Conservation (phyloP, 768 basidiomycete species). For the Leccinum arenicola region DNA sequence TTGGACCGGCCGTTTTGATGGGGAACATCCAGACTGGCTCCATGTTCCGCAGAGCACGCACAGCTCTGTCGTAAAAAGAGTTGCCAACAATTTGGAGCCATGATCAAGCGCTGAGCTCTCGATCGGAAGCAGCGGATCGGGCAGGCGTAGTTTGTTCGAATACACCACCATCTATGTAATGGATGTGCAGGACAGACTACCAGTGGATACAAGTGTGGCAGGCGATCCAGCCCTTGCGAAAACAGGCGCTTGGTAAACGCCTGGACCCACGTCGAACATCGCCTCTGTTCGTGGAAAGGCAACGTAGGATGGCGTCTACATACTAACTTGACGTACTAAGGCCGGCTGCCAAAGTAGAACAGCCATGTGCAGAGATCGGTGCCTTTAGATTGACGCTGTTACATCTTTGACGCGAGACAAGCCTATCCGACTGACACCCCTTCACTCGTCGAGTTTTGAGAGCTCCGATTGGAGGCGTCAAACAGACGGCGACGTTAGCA, state of each 20-base stretch:
- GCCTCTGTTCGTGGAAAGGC: background rate
- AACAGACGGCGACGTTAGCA: too few species aligned
- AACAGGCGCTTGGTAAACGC: background rate
- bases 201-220: background rate
- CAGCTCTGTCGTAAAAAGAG: background rate
- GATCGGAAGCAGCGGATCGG: too few species aligned
- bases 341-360: background rate
- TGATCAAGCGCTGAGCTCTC: too few species aligned
- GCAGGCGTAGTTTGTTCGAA: background rate
- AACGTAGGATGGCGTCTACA: background rate
- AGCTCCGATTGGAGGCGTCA: too few species aligned
- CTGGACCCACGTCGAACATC: background rate
- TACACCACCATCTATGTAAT: background rate
- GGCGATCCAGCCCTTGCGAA: background rate
- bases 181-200: background rate
- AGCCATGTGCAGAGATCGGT: background rate
- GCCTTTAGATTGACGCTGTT: background rate
- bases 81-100: too few species aligned
- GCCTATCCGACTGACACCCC: background rate
- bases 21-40: background rate
- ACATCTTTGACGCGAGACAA: background rate
- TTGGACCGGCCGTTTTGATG: background rate
- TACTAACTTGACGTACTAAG: background rate
- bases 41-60: background rate
- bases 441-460: too few species aligned